phyloP scores from a whole-genome alignment of 2,329 filamentous ascomycete genomes.

The Thelonectria blattea region DNA sequence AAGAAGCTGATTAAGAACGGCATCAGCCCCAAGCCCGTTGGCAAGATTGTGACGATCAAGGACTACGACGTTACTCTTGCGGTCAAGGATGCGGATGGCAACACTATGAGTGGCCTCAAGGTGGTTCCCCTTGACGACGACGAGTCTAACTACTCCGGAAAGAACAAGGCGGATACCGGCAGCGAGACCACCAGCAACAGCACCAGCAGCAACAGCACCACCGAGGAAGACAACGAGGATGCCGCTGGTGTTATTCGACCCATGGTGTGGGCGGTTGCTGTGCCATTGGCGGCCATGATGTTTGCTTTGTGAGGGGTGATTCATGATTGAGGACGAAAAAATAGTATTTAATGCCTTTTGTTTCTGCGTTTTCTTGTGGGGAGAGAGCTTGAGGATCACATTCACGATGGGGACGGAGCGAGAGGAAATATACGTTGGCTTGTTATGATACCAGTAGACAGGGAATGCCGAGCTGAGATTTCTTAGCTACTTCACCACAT shows the following conservation, averaged over 20 bases:
- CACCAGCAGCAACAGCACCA: constrained; percentile 32
- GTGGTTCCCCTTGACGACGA: constrained; percentile 54
- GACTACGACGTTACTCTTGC: constrained; percentile 62
- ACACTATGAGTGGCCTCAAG: constrained; percentile 51
- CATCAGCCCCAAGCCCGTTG: constrained; percentile 66
- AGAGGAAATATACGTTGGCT: constrained; percentile 18
- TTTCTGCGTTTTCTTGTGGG: constrained; percentile 1
- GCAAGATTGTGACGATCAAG: constrained; percentile 72
- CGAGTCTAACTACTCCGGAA: constrained; percentile 53
- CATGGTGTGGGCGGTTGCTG: constrained; percentile 41
- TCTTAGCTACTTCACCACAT: constrained; percentile 1
- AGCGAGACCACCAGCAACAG: constrained; percentile 31
- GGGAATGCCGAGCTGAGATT: constrained; percentile 16
- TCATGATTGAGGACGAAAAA: background rate
- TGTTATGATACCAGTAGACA: constrained; percentile 24
- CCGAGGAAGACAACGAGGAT: constrained; percentile 34
- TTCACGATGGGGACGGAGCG: constrained; percentile 15
- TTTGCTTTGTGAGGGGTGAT: constrained; percentile 38
- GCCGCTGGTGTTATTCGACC: constrained; percentile 41
- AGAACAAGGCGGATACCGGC: constrained; percentile 47
- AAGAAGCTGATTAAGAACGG: constrained; percentile 78
- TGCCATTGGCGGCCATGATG: constrained; percentile 45
- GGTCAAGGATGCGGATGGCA: constrained; percentile 50
- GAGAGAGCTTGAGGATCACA: constrained; percentile 18
- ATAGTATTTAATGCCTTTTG: constrained; percentile 1